Evolutionary conservation across 2,329 filamentous ascomycete species (phyloP).

Genomic region (Exophiala sp.): DNA sequence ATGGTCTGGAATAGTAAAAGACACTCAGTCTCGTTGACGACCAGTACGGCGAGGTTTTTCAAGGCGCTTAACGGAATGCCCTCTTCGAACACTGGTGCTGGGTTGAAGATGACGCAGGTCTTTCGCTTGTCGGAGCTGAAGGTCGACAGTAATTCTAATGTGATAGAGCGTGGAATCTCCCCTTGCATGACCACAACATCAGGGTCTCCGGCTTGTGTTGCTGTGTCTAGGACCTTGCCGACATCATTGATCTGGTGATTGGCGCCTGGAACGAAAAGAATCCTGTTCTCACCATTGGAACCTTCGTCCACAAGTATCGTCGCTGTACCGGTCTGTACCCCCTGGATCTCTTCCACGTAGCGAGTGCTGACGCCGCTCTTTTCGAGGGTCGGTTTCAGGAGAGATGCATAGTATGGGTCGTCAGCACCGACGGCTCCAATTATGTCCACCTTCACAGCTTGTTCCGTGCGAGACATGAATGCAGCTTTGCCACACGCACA

Average conservation of each 20-base stretch:
- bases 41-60: constrained; percentile 66
- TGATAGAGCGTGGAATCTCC: constrained; percentile 67
- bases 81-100: constrained; percentile 77
- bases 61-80: constrained; percentile 65
- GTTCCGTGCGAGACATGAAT: constrained; percentile 24
- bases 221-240: constrained; percentile 37
- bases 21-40: constrained; percentile 90
- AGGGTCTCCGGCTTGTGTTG: constrained; percentile 44
- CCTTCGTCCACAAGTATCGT: constrained; percentile 72
- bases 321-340: constrained; percentile 64
- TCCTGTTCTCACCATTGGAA: constrained; percentile 68
- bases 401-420: constrained; percentile 60
- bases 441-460: constrained; percentile 59
- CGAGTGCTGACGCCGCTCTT: constrained; percentile 61
- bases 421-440: constrained; percentile 64
- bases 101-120: constrained; percentile 74
- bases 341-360: constrained; percentile 47
- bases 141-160: constrained; percentile 56
- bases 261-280: constrained; percentile 68
- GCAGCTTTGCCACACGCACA: constrained; percentile 83
- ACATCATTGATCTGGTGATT: constrained; percentile 53
- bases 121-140: constrained; percentile 45
- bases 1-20: constrained; percentile 60
- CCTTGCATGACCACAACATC: constrained; percentile 72
- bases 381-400: constrained; percentile 58